Percentiles rank a stretch among this genome's conserved stretches.
Conservation (phyloP, 208 protist species). For the Leishmania guyanensis region DNA sequence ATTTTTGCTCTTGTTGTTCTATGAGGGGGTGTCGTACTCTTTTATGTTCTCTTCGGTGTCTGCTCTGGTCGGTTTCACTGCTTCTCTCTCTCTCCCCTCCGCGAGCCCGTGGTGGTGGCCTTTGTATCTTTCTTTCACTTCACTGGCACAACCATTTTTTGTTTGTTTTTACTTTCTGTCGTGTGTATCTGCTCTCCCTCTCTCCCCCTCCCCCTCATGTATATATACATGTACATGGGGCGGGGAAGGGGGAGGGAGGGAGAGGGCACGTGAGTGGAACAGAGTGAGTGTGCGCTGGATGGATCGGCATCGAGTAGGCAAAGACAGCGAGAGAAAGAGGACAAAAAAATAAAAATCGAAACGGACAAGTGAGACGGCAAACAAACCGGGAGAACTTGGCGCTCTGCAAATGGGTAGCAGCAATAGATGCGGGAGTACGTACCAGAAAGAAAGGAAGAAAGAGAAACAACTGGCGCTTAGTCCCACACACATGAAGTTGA, state of each 20-base stretch:
- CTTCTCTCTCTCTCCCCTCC: conserved; percentile 6
- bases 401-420: neutral
- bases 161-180: neutral
- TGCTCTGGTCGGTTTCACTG: conserved; percentile 9
- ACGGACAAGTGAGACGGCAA: neutral
- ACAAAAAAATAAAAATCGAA: neutral
- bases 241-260: no score
- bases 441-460: neutral
- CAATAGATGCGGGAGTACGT: neutral
- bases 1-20: neutral
- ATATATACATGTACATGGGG: neutral
- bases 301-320: neutral
- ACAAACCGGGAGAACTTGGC: no score
- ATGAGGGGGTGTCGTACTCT: neutral
- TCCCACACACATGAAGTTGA: neutral
- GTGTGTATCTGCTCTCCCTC: neutral
- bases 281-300: neutral
- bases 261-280: no score
- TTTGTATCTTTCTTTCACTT: conserved; percentile 2
- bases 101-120: neutral
- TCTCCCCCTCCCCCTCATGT: neutral
- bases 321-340: neutral
- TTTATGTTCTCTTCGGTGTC: conserved; percentile 6
- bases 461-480: no score
- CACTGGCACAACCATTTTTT: neutral